Conservation (phyloP, 495 filamentous ascomycete species). For the Tirmania nivea region DNA sequence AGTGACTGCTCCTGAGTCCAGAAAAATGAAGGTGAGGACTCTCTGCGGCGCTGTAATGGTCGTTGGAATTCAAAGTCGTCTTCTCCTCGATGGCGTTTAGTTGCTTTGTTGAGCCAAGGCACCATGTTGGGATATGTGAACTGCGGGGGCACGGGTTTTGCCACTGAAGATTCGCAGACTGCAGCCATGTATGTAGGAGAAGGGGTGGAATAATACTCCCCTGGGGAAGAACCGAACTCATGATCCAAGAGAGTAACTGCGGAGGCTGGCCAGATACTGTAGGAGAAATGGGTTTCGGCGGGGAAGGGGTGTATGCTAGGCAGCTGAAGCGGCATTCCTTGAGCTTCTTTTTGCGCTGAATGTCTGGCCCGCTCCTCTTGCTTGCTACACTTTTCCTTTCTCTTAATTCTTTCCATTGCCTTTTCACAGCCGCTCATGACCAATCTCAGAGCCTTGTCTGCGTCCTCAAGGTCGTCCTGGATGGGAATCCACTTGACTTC, state of each 20-base stretch:
- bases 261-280: no score
- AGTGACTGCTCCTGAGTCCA: neutral
- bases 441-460: neutral
- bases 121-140: no score
- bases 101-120: neutral
- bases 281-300: no score
- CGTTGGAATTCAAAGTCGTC: neutral
- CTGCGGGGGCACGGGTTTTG: no score
- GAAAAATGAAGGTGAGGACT: neutral
- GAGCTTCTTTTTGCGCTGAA: neutral
- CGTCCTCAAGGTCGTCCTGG: neutral
- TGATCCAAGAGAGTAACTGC: no score
- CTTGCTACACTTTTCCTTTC: neutral
- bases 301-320: no score
- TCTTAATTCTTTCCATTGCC: neutral
- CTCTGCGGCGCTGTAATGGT: neutral
- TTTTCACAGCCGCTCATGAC: neutral
- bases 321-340: neutral
- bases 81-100: neutral
- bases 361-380: neutral
- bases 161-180: no score
- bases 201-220: no score
- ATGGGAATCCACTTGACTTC: neutral
- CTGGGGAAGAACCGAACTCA: no score
- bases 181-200: no score